These are phyloP conservation scores for Scytalidium lignicola DNA, from an alignment of 2,329 filamentous ascomycete species.

Conservation along the genomic window DNA sequence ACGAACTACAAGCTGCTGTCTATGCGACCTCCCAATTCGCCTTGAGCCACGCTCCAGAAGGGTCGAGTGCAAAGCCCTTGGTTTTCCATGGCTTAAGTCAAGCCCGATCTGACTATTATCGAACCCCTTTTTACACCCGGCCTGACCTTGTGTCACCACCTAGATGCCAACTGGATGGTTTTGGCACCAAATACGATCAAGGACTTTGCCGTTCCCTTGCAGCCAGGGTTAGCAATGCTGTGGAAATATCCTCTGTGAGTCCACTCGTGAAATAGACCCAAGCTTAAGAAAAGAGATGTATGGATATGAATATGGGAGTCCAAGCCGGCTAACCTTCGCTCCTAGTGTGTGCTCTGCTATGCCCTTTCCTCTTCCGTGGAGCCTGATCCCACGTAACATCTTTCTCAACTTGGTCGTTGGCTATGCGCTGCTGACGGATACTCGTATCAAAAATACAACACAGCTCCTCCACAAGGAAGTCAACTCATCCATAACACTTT, in stretches of 20 bases:
- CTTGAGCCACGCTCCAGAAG: background rate
- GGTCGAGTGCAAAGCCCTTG: background rate
- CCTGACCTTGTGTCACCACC: background rate
- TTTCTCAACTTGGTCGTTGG: background rate
- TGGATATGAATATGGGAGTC: background rate
- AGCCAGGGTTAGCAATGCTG: background rate
- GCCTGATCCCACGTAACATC: background rate
- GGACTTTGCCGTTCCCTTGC: background rate
- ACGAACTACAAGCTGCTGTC: background rate
- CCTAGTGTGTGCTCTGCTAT: background rate
- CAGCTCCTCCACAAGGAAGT: background rate
- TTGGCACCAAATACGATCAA: conserved; percentile 1
- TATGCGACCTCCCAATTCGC: background rate
- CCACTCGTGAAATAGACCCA: background rate
- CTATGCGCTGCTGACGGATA: background rate
- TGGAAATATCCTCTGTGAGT: background rate
- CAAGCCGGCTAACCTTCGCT: background rate
- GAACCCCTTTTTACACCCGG: conserved; percentile 1
- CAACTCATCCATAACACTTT: background rate
- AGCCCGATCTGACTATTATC: background rate
- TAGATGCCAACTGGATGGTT: background rate
- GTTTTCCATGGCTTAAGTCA: background rate
- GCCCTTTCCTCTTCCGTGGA: background rate
- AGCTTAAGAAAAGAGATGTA: no score
- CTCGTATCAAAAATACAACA: background rate